A percentile compares a stretch with the other conserved stretches of the same genome.
These are phyloP conservation scores for Fragaria nilgerrensis DNA, from an alignment of 306 rosid genomes.

Conservation along the genomic window DNA sequence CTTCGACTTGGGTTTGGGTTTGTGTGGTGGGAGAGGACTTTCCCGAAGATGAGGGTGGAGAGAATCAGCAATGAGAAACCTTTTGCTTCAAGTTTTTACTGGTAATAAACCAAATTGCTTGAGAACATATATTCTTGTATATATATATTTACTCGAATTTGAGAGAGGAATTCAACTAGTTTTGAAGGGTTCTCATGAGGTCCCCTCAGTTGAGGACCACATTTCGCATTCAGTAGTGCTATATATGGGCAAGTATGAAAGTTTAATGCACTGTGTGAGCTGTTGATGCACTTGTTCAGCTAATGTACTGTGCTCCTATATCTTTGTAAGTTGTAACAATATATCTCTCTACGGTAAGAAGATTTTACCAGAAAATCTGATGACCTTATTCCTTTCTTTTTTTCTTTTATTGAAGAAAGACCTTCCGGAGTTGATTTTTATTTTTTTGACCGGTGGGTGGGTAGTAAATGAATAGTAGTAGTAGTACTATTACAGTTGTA, in stretches of 20 bases:
- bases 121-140: neutral
- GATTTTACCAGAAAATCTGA: neutral
- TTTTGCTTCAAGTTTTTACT: conserved; percentile 3
- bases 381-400: neutral
- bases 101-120: neutral
- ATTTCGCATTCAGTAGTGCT: neutral
- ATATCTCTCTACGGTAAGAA: too few relatives aligned
- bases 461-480: too few relatives aligned
- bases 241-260: conserved; percentile 1
- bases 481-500: too few relatives aligned
- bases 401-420: too few relatives aligned
- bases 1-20: neutral
- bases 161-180: neutral
- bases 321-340: neutral
- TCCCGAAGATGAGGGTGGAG: conserved; percentile 9
- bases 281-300: neutral
- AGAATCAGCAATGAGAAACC: neutral
- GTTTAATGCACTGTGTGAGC: neutral
- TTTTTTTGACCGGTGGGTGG: too few relatives aligned
- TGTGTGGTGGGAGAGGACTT: conserved; percentile 9
- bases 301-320: conserved; percentile 2
- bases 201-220: neutral
- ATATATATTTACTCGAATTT: neutral
- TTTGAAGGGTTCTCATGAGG: neutral
- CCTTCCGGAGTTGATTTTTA: too few relatives aligned